Evolutionary conservation across 805 yeast species (phyloP), one percentile per base, ranked within the genome.

Genomic region (Candida silvatica): DNA sequence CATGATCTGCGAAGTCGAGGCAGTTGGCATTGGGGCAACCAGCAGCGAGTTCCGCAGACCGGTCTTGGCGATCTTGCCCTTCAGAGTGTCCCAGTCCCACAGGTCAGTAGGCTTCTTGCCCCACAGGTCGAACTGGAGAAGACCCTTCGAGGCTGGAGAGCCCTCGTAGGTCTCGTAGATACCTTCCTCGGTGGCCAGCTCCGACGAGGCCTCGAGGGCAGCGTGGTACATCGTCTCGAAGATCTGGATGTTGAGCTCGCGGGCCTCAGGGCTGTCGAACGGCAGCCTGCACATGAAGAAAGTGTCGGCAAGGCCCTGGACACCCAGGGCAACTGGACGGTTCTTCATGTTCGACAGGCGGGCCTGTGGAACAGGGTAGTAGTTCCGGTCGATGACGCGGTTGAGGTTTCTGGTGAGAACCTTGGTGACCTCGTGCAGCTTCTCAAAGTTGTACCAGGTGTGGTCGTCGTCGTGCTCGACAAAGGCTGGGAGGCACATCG

Each of bases 1-100:
- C 49, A 73, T 62, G 41, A 73, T 73, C 53, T 73, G 80, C 7
- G 79, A 73, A 4, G 79, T 73, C 17, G 79, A 73, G n/a, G 79
- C 79, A 39, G 80, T 73, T 29, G 80, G 80, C 80, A 73, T 73
- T 41, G 78, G 78, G 1, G 80, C 80, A 42, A 73, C 77, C 44
- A 73, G 64, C 44, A 73, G 61, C 25, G 80, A 73, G 58, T 73
- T 73, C 58, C 80, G 65, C 31, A 73, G 47, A 31, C 80, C 80
- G 48, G 65, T 61, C 42, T 62, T 59, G 34, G 64, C 63, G 48
- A 73, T 57, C 38, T 62, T 58, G 41, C 59, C 64, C 55, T 71
- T 73, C 46, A 73, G 58, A n/a, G 58, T 35, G 45, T 70, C 77
- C 80, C 80, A 73, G 46, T 71, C 74, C 63, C 64, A 73, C 51